Evolutionary conservation across 495 filamentous ascomycete species (phyloP).

Genomic region (Pseudomonodictys pantanalensis): DNA sequence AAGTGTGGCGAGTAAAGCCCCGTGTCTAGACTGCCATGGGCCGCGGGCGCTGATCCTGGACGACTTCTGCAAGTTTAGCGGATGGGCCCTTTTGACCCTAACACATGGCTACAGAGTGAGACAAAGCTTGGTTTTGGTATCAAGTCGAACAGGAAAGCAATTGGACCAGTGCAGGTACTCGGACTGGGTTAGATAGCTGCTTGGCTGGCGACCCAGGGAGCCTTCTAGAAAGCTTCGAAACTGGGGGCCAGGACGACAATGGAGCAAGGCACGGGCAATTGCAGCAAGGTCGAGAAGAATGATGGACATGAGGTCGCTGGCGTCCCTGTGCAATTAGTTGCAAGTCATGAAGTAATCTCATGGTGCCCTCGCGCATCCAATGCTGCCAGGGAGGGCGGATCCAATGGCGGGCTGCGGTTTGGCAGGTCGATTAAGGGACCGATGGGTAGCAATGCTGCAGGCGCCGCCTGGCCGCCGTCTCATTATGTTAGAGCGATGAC

Average conservation of each 20-base stretch:
- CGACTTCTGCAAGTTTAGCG: conserved; percentile 19
- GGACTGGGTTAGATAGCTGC: background rate
- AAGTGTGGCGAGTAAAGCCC: conserved; percentile 26
- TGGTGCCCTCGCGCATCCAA: too few relatives aligned
- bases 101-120: background rate
- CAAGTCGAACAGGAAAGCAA: too few relatives aligned
- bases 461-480: conserved; percentile 15
- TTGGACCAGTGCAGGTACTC: background rate
- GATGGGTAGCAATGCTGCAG: conserved; percentile 11
- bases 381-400: too few relatives aligned
- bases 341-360: conserved; percentile 27
- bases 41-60: conserved; percentile 15
- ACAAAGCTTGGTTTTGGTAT: background rate
- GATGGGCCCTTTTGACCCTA: conserved; percentile 10
- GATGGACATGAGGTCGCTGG: too few relatives aligned
- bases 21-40: conserved; percentile 29
- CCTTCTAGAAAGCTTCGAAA: background rate
- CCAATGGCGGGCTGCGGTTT: too few relatives aligned
- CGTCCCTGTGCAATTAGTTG: conserved; percentile 6
- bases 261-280: too few relatives aligned
- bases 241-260: background rate
- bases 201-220: background rate
- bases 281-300: too few relatives aligned
- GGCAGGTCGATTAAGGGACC: too few relatives aligned
- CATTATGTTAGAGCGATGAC: background rate